Conservation (phyloP, 1,284 basidiomycete species). For the Rhizoctonia solani region DNA sequence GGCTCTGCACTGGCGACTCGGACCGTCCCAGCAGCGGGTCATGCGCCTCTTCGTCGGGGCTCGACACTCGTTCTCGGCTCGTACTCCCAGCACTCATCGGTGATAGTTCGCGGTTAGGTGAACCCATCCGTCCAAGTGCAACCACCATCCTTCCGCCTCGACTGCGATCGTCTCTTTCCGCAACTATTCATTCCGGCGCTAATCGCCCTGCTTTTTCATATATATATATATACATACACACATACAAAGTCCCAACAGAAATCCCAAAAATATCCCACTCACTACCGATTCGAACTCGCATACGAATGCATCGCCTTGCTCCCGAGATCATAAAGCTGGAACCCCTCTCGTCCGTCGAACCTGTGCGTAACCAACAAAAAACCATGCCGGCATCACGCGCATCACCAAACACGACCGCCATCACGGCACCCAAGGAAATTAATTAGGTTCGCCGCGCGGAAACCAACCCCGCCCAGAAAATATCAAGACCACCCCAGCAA, state of each 20-base stretch:
- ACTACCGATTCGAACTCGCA: neutral
- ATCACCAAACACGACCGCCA: too few species aligned
- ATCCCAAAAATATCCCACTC: neutral
- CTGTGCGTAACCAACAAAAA: neutral
- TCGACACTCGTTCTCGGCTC: neutral
- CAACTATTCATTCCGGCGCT: too few species aligned
- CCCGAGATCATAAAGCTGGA: slow-evolving; percentile 27
- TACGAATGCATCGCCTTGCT: slow-evolving; percentile 14
- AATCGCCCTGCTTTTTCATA: too few species aligned
- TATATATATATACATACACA: too few species aligned
- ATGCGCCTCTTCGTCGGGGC: slow-evolving; percentile 72
- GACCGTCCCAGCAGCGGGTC: slow-evolving; percentile 60
- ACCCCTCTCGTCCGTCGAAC: slow-evolving; percentile 25
- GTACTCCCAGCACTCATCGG: neutral
- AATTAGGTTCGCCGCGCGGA: too few species aligned
- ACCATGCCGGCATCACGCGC: neutral
- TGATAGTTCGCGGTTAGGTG: too few species aligned
- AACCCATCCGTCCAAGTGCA: too few species aligned
- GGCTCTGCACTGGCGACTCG: slow-evolving; percentile 21
- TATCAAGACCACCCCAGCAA: neutral
- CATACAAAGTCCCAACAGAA: too few species aligned
- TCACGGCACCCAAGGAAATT: too few species aligned
- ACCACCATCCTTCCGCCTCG: too few species aligned
- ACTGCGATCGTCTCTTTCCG: too few species aligned
- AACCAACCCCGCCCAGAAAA: too few species aligned